These are phyloP conservation scores for Wickerhamiella sorbophila DNA, from an alignment of 805 yeast genomes.

Conservation along the genomic window DNA sequence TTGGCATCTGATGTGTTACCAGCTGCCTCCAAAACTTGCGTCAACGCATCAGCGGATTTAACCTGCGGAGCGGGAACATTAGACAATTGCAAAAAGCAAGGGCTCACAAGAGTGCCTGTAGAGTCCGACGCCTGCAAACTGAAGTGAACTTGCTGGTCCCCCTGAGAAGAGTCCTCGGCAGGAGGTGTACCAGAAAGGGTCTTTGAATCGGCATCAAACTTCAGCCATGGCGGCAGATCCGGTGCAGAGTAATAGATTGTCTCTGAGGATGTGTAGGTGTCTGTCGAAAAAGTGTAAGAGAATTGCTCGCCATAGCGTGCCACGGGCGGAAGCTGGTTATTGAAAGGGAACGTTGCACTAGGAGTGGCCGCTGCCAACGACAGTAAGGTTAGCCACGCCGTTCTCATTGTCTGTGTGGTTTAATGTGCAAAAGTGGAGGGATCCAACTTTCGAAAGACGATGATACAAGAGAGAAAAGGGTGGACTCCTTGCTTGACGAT, in stretches of 20 bases:
- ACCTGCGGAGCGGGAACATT: slow-evolving; percentile 37
- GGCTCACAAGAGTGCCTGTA: slow-evolving; percentile 32
- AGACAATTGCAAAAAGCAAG: slow-evolving; percentile 50
- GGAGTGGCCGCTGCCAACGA: slow-evolving; percentile 31
- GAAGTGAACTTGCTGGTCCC: slow-evolving; percentile 34
- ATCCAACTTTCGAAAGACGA: too few species aligned
- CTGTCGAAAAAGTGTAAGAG: slow-evolving; percentile 49
- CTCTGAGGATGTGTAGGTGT: slow-evolving; percentile 43
- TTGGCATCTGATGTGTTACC: slow-evolving; percentile 68
- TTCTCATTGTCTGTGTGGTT: not conserved
- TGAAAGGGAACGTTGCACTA: slow-evolving; percentile 58
- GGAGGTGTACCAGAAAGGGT: slow-evolving; percentile 54
- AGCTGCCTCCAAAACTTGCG: slow-evolving; percentile 40
- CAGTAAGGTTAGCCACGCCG: slow-evolving; percentile 1
- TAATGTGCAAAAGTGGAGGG: too few species aligned
- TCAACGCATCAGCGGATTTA: slow-evolving; percentile 32
- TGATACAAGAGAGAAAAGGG: too few species aligned
- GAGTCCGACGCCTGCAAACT: slow-evolving; percentile 50
- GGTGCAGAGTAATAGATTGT: slow-evolving; percentile 41
- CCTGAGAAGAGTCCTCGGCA: slow-evolving; percentile 21
- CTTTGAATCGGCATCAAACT: slow-evolving; percentile 47
- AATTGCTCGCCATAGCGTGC: slow-evolving; percentile 57
- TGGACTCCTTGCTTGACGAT: not conserved
- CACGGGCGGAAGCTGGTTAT: slow-evolving; percentile 74
- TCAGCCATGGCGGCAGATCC: slow-evolving; percentile 63